Percentiles rank a stretch among this genome's conserved stretches.
phyloP scores from a whole-genome alignment of 768 basidiomycete genomes.

The Kondoa malvinella region DNA sequence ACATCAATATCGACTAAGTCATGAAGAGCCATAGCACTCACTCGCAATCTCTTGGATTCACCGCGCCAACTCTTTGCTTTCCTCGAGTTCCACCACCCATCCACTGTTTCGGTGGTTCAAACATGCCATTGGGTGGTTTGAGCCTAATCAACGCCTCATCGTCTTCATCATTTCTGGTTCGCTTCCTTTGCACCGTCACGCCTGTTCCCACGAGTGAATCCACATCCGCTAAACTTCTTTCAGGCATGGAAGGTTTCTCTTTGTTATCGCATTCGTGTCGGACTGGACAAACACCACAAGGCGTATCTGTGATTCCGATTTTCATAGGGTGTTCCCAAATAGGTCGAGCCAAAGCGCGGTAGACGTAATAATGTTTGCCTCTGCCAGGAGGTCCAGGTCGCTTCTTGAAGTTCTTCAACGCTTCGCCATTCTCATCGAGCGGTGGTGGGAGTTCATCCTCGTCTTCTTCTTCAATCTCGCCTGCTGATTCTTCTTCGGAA shows the following conservation, averaged over 20 bases:
- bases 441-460: constrained; percentile 7
- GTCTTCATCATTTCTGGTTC: not conserved
- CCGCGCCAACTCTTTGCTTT: constrained; percentile 3
- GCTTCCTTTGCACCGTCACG: not conserved
- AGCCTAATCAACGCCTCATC: not conserved
- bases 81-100: constrained; percentile 3
- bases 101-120: not conserved
- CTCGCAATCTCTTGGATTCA: constrained; percentile 7
- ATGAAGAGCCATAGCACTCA: no score
- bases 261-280: constrained; percentile 12
- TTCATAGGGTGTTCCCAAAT: not conserved
- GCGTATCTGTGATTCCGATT: constrained; percentile 13
- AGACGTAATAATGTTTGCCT: constrained; percentile 3
- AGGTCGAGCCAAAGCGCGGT: not conserved
- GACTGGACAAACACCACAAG: constrained; percentile 20
- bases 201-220: not conserved
- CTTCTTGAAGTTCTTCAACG: not conserved
- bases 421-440: not conserved
- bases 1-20: no score
- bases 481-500: not conserved
- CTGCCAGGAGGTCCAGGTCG: not conserved
- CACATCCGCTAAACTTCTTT: not conserved
- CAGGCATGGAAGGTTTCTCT: constrained; percentile 8
- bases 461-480: constrained; percentile 8
- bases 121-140: not conserved